Evolutionary conservation across 352 stramenopile genomes (phyloP).

Genomic region (Globisporangium rhizosaccharum): DNA sequence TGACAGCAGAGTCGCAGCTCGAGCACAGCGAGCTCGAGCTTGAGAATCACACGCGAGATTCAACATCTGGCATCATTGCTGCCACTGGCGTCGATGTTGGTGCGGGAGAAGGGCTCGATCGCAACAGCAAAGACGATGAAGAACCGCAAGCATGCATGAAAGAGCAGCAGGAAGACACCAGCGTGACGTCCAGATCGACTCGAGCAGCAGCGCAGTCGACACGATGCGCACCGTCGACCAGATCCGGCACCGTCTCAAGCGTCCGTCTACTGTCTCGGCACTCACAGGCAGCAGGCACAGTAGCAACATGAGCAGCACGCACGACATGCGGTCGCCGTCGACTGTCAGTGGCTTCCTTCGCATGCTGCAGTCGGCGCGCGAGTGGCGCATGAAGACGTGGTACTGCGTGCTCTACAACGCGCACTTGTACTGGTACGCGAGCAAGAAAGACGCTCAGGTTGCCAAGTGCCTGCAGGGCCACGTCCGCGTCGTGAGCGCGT

Average conservation of each 20-base stretch:
- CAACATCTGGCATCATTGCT: too few relatives aligned
- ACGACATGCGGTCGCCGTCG: background rate
- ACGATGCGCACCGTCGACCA: constrained; percentile 14
- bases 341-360: constrained; percentile 24
- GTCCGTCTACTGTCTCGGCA: constrained; percentile 14
- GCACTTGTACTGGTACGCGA: constrained; percentile 25
- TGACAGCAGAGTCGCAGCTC: background rate
- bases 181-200: too few relatives aligned
- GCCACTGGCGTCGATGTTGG: too few relatives aligned
- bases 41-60: too few relatives aligned
- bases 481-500: constrained; percentile 13
- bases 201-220: background rate
- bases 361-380: constrained; percentile 21
- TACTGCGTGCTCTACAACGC: constrained; percentile 27
- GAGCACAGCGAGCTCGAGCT: too few relatives aligned
- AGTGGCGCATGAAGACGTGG: constrained; percentile 43
- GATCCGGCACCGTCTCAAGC: constrained; percentile 11
- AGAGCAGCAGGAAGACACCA: too few relatives aligned
- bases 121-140: too few relatives aligned
- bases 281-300: constrained; percentile 18
- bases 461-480: constrained; percentile 16
- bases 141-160: too few relatives aligned
- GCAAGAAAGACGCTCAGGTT: constrained; percentile 22
- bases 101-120: too few relatives aligned
- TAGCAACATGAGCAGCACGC: constrained; percentile 13